These are phyloP conservation scores for Rhytidhysteron rufulum DNA, from an alignment of 2,329 filamentous ascomycete genomes.

Conservation along the genomic window DNA sequence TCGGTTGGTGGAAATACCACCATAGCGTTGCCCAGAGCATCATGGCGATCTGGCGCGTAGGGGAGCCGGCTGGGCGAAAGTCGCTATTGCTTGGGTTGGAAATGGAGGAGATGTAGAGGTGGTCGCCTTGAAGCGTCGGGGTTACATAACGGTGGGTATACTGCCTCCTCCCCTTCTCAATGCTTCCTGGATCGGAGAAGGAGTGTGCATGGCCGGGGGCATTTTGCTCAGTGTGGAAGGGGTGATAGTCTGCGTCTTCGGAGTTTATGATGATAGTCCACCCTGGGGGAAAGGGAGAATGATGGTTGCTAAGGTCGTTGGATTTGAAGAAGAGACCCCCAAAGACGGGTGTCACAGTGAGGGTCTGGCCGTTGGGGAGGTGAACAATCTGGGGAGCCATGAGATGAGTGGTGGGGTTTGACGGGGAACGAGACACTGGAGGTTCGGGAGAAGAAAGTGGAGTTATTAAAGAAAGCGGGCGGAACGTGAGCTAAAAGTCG, in stretches of 20 bases:
- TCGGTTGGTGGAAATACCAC: slow-evolving; percentile 93
- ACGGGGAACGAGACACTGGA: background rate
- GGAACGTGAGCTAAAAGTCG: too few species aligned
- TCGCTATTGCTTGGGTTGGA: slow-evolving; percentile 77
- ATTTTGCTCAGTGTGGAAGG: slow-evolving; percentile 21
- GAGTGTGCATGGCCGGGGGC: slow-evolving; percentile 22
- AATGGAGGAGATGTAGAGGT: slow-evolving; percentile 87
- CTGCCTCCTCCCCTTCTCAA: slow-evolving; percentile 21
- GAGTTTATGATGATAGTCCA: slow-evolving; percentile 88
- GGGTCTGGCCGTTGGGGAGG: slow-evolving; percentile 82
- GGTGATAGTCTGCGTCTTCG: slow-evolving; percentile 44
- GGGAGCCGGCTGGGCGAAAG: slow-evolving; percentile 74
- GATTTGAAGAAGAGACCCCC: slow-evolving; percentile 89
- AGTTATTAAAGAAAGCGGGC: background rate
- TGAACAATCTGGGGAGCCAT: slow-evolving; percentile 54
- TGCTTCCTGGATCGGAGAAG: slow-evolving; percentile 17
- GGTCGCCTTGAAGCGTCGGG: slow-evolving; percentile 75
- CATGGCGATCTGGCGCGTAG: slow-evolving; percentile 88
- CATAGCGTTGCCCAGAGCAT: slow-evolving; percentile 93
- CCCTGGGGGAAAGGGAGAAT: slow-evolving; percentile 71
- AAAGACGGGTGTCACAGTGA: slow-evolving; percentile 81
- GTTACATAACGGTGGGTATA: slow-evolving; percentile 63
- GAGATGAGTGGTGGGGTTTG: slow-evolving; percentile 13
- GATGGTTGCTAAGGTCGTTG: slow-evolving; percentile 65
- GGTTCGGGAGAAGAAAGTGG: too few species aligned